Evolutionary conservation across 805 yeast species (phyloP).

Genomic region (Isabelozyma gotoi): DNA sequence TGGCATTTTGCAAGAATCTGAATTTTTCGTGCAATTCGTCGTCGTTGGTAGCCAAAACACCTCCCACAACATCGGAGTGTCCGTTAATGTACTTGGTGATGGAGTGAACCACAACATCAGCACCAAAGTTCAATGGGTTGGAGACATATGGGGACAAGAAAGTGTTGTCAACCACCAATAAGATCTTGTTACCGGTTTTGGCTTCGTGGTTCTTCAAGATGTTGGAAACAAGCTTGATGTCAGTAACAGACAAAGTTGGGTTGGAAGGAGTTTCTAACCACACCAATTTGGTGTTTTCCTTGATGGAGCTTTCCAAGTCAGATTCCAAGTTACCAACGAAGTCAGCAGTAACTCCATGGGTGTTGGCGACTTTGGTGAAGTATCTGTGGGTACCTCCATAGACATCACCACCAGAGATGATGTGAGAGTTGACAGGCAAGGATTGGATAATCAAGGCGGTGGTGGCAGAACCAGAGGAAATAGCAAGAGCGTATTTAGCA

Average conservation of each 20-base stretch:
- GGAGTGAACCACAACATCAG: constrained; percentile 84
- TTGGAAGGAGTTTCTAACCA: constrained; percentile 91
- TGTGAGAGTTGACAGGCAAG: constrained; percentile 69
- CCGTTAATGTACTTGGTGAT: constrained; percentile 91
- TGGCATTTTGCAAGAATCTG: constrained; percentile 81
- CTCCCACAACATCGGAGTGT: constrained; percentile 89
- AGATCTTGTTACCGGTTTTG: constrained; percentile 50
- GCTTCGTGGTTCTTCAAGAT: constrained; percentile 47
- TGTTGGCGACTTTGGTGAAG: constrained; percentile 79
- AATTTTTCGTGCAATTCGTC: constrained; percentile 59
- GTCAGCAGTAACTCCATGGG: constrained; percentile 70
- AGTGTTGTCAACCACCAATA: constrained; percentile 83
- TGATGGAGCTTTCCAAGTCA: constrained; percentile 58
- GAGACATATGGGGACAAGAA: constrained; percentile 85
- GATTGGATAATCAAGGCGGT: constrained; percentile 77
- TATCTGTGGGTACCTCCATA: constrained; percentile 92
- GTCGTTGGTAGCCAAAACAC: constrained; percentile 71
- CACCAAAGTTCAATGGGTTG: constrained; percentile 80
- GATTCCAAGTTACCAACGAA: constrained; percentile 64
- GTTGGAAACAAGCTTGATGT: constrained; percentile 60
- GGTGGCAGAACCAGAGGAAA: constrained; percentile 83
- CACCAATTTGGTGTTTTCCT: constrained; percentile 66
- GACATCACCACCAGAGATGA: constrained; percentile 79
- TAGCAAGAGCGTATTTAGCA: constrained; percentile 74
- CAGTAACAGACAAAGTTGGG: constrained; percentile 81